A percentile compares a stretch with the other conserved stretches of the same genome.
phyloP scores from a whole-genome alignment of 768 basidiomycete species.

The Heimioporus sp. region DNA sequence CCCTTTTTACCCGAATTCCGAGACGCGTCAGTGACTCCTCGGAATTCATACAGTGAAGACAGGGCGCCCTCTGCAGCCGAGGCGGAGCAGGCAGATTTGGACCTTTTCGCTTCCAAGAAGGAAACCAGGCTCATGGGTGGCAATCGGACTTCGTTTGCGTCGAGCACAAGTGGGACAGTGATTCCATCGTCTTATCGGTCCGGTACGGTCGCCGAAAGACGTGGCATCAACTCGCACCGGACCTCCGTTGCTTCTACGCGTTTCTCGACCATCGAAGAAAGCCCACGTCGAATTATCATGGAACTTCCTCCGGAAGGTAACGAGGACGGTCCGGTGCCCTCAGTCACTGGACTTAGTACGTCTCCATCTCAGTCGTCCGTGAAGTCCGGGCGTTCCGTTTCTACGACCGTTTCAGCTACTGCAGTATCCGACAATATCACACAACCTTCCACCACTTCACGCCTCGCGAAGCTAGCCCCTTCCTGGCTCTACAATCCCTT shows the following conservation, averaged over 20 bases:
- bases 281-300: constrained; percentile 48
- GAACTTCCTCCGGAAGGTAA: constrained; percentile 50
- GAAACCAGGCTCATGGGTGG: constrained; percentile 32
- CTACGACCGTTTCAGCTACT: constrained; percentile 35
- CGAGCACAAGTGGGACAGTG: constrained; percentile 39
- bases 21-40: constrained; percentile 31
- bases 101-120: constrained; percentile 56
- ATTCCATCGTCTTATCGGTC: constrained; percentile 36
- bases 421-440: constrained; percentile 11
- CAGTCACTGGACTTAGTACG: constrained; percentile 47
- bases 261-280: constrained; percentile 72
- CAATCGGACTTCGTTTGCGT: constrained; percentile 40
- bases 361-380: constrained; percentile 69
- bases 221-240: constrained; percentile 42
- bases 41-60: constrained; percentile 35
- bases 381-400: constrained; percentile 47
- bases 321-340: constrained; percentile 30
- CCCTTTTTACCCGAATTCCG: constrained; percentile 61
- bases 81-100: constrained; percentile 72
- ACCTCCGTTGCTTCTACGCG: constrained; percentile 45
- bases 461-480: constrained; percentile 60
- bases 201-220: constrained; percentile 36
- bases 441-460: constrained; percentile 31
- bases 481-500: constrained; percentile 83
- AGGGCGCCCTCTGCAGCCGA: constrained; percentile 46